Evolutionary conservation across 176 grass and related monocot genomes (phyloP).

Genomic region (Cymbopogon citratus): DNA sequence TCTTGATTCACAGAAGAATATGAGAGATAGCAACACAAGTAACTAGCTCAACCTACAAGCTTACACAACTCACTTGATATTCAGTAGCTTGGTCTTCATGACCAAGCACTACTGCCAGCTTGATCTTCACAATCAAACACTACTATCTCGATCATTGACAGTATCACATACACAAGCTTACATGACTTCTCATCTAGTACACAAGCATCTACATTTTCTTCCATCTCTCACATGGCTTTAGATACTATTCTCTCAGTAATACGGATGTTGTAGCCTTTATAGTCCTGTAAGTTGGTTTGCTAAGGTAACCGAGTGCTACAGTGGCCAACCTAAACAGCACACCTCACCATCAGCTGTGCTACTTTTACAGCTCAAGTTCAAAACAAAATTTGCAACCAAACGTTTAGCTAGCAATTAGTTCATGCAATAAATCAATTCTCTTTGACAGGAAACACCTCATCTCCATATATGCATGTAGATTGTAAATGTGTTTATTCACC

Average conservation of each 20-base stretch:
- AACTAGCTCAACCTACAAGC: neutral
- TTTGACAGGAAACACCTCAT: neutral
- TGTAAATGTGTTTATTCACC: no score
- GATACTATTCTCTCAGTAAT: neutral
- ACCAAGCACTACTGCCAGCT: neutral
- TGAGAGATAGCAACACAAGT: neutral
- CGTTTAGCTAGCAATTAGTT: neutral
- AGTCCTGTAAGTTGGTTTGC: neutral
- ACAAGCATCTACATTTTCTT: neutral
- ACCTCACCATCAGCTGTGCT: neutral
- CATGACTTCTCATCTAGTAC: neutral
- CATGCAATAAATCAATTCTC: neutral
- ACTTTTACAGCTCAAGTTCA: neutral
- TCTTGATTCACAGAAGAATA: neutral
- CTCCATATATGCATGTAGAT: no score
- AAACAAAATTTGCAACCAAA: neutral
- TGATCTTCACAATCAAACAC: no score
- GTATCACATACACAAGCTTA: neutral
- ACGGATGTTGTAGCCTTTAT: neutral
- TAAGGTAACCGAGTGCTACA: neutral
- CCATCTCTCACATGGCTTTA: neutral
- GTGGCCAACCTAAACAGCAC: neutral
- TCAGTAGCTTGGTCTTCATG: neutral
- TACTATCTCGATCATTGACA: neutral
- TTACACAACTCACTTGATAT: neutral